Evolutionary conservation across 2,329 filamentous ascomycete species (phyloP).

Genomic region (Trichoderma gracile): DNA sequence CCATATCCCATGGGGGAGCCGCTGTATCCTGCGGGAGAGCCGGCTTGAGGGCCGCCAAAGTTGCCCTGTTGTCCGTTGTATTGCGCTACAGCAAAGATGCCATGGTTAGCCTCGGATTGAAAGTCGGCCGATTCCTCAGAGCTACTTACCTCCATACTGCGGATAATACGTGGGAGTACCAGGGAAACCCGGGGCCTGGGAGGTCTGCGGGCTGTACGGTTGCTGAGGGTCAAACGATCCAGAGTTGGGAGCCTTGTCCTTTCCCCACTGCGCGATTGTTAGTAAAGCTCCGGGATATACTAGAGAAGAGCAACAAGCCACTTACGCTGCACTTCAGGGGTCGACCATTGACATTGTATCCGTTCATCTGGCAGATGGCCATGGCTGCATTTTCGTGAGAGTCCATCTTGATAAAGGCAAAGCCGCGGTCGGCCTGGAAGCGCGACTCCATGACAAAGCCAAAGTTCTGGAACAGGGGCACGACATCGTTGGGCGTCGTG

Average conservation of each 20-base stretch:
- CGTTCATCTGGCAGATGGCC: conserved; percentile 96
- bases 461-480: conserved; percentile 99
- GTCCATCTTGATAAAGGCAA: conserved; percentile 99
- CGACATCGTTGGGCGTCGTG: conserved; percentile 92
- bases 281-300: conserved; percentile 11
- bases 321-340: conserved; percentile 98
- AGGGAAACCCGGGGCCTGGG: conserved; percentile 70
- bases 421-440: conserved; percentile 96
- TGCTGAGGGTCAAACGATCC: conserved; percentile 74
- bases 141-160: conserved; percentile 77
- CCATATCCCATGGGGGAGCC: conserved; percentile 71
- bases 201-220: conserved; percentile 71
- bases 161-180: conserved; percentile 87
- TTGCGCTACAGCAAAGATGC: conserved; percentile 42
- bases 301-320: too few relatives aligned
- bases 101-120: conserved; percentile 28
- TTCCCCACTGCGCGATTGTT: conserved; percentile 75
- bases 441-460: conserved; percentile 96
- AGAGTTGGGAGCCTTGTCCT: conserved; percentile 87
- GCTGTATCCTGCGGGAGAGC: conserved; percentile 63
- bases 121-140: too few relatives aligned
- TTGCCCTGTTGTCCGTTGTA: conserved; percentile 67
- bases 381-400: conserved; percentile 96
- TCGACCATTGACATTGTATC: conserved; percentile 95
- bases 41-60: conserved; percentile 63